Percentiles rank a stretch among this genome's conserved stretches.
Conservation (phyloP, 1,139 yeast genomes). For the Williopsis jadinii region DNA sequence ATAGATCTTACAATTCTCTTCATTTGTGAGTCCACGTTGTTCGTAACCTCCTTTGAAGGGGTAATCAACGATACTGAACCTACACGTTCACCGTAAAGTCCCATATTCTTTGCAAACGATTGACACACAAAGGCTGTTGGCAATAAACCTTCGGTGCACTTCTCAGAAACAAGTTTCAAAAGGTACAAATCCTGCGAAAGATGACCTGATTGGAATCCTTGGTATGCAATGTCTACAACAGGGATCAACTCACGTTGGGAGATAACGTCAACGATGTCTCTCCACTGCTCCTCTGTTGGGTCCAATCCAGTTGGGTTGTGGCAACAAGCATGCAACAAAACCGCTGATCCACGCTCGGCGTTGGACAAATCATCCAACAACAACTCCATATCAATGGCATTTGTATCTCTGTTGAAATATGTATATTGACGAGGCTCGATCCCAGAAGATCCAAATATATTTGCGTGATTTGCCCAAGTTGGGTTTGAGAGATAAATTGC, state of each 20-base stretch:
- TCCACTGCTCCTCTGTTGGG: conserved; percentile 78
- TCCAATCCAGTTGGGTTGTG: conserved; percentile 97
- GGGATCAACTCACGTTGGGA: conserved; percentile 55
- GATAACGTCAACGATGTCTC: conserved; percentile 54
- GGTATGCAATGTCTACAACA: conserved; percentile 88
- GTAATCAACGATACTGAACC: conserved; percentile 59
- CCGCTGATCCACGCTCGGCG: conserved; percentile 50
- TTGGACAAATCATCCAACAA: conserved; percentile 33
- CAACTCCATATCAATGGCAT: conserved; percentile 44
- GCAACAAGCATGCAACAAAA: conserved; percentile 88
- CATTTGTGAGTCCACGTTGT: conserved; percentile 60
- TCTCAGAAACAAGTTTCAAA: conserved; percentile 31
- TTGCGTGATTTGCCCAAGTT: conserved; percentile 93
- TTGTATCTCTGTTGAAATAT: conserved; percentile 46
- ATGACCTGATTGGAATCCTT: conserved; percentile 83
- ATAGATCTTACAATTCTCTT: conserved; percentile 75
- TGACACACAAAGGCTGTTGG: conserved; percentile 70
- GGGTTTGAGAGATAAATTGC: conserved; percentile 72
- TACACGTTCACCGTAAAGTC: conserved; percentile 92
- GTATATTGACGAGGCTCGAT: conserved; percentile 58
- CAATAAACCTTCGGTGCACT: conserved; percentile 13
- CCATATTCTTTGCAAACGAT: conserved; percentile 96
- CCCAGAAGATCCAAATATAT: conserved; percentile 60
- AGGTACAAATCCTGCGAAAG: conserved; percentile 43
- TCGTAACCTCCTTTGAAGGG: conserved; percentile 26